Evolutionary conservation across 78 protist genomes (phyloP).

Genomic region (Monosiga brevicollis): DNA sequence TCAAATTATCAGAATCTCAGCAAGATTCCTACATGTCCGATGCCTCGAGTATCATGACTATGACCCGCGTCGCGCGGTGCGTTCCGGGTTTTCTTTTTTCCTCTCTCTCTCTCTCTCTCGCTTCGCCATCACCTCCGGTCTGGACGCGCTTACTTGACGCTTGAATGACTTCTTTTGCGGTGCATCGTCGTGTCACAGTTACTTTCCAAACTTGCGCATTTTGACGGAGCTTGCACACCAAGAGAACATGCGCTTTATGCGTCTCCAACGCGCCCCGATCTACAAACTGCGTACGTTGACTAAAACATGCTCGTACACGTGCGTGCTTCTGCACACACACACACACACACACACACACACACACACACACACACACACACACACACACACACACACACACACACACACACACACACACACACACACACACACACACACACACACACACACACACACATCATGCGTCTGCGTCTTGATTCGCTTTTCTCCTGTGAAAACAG

Average conservation of each 20-base stretch:
- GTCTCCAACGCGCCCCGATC: too few species aligned
- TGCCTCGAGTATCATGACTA: neutral
- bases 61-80: neutral
- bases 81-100: neutral
- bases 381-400: neutral
- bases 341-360: neutral
- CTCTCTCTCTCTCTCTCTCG: neutral
- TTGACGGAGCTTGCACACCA: neutral
- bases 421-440: neutral
- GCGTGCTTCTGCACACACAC: neutral
- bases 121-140: neutral
- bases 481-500: neutral
- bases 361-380: neutral
- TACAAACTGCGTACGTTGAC: neutral
- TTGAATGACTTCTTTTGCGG: too few species aligned
- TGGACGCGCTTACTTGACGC: too few species aligned
- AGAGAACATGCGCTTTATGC: neutral
- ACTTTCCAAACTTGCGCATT: neutral
- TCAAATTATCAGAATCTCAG: too few species aligned
- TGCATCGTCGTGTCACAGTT: too few species aligned
- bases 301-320: neutral
- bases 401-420: neutral
- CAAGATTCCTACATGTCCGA: neutral
- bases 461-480: neutral
- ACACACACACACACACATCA: neutral